Conservation (phyloP, 2,329 filamentous ascomycete genomes). For the Hymenoscyphus repandus region DNA sequence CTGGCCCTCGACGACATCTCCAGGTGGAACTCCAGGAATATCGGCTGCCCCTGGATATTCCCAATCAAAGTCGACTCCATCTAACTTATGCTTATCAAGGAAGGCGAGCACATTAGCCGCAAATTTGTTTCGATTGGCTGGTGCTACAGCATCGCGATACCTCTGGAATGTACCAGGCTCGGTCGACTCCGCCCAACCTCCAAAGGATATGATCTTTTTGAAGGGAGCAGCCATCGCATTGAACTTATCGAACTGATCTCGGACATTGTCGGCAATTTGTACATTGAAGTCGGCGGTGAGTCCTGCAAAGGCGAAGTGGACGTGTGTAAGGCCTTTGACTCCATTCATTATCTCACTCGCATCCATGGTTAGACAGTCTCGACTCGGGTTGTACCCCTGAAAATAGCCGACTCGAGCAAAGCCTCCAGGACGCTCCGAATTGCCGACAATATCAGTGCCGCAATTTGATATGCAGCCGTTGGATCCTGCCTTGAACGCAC, state of each 20-base stretch:
- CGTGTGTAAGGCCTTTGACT: conserved; percentile 28
- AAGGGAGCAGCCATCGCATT: conserved; percentile 23
- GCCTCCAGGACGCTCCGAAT: conserved; percentile 22
- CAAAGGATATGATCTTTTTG: conserved; percentile 40
- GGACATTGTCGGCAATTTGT: conserved; percentile 18
- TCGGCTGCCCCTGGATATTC: conserved; percentile 22
- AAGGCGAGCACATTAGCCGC: conserved; percentile 6
- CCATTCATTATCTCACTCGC: conserved; percentile 19
- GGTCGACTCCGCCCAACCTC: conserved; percentile 41
- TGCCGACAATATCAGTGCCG: conserved; percentile 33
- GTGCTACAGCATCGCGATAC: conserved; percentile 33
- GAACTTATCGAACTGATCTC: conserved; percentile 33
- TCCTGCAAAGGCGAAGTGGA: conserved; percentile 35
- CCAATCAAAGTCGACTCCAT: conserved; percentile 1
- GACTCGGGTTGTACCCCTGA: conserved; percentile 28
- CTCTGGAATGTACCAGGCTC: conserved; percentile 33
- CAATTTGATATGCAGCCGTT: conserved; percentile 40
- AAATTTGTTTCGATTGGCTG: conserved; percentile 33
- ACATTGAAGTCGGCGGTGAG: conserved; percentile 31
- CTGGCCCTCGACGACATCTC: conserved; percentile 23
- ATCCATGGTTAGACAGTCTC: conserved; percentile 29
- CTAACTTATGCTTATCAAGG: background rate
- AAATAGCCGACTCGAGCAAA: conserved; percentile 32
- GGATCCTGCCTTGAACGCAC: conserved; percentile 29
- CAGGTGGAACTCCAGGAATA: conserved; percentile 33